Evolutionary conservation across 352 stramenopile genomes (phyloP), one percentile per base, ranked within the genome.

Genomic region (Stramenopiles sp.): DNA sequence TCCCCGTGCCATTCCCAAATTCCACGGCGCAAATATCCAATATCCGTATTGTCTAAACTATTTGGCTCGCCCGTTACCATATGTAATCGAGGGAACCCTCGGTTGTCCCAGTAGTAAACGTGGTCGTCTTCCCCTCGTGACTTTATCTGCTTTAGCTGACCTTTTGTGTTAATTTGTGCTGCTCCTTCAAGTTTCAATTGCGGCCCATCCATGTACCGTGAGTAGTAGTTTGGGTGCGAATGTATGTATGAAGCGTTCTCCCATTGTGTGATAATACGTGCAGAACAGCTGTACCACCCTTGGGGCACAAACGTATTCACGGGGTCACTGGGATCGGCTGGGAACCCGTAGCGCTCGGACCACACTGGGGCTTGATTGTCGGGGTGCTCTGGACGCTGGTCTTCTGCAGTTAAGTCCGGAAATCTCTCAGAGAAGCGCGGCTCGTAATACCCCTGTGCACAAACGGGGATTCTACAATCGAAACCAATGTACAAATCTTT

Each of bases 201-300:
- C 43, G 43, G 43, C 43, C 43, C 43, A 82, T 97, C 86, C 93
- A 98, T 98, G 80, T 96, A 97, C 6, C 83, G 85, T 6, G 90
- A 97, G 74, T 92, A 97, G 74, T 96, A 98, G 81, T 98, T 98
- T 0, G 93, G 89, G 77, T 96, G 90, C 73, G 96, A 80, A 34
- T 92, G 90, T 73, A 96, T 86, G 49, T 81, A 87, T 36, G 43
- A 68, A 1, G 84, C 84, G 76, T 96, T 96, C 76, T 98, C 94
- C 89, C 89, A 98, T 76, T 93, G 36, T 3, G 91, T 97, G n/a
- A 94, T 80, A 76, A 88, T 89, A 37, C 93, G 86, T 3, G 53
- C 35, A 0, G 90, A 97, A 79, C 93, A 98, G 34, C 89, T 82
- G 77, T 98, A 98, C 3, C 91, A 91, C 49, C 93, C 93, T 82